Evolutionary conservation across 78 protist genomes (phyloP).

Genomic region (Dictyostelium capitatum): DNA sequence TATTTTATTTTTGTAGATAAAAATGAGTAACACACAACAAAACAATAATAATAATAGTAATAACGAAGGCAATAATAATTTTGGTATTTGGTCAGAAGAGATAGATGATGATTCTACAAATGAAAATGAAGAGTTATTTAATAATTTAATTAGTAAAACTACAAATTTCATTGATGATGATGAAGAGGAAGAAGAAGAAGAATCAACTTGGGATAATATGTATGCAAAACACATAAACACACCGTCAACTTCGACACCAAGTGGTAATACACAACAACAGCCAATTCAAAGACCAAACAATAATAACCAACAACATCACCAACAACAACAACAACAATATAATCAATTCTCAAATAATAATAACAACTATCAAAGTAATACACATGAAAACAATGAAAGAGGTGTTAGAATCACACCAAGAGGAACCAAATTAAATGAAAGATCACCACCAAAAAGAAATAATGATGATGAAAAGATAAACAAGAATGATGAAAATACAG

Average conservation of each 20-base stretch:
- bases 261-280: neutral
- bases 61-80: neutral
- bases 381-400: neutral
- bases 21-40: neutral
- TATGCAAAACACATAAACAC: neutral
- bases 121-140: conserved; percentile 18
- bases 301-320: neutral
- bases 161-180: conserved; percentile 12
- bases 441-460: neutral
- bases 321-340: neutral
- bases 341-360: neutral
- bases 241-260: neutral
- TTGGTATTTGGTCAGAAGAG: conserved; percentile 36
- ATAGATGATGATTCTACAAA: conserved; percentile 15
- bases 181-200: conserved; percentile 3
- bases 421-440: neutral
- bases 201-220: conserved; percentile 20
- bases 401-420: neutral
- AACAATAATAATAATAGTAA: neutral
- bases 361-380: neutral
- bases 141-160: conserved; percentile 14
- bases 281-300: neutral
- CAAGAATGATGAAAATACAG: neutral
- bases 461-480: neutral
- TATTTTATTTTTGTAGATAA: no score